Evolutionary conservation across 306 rosid genomes (phyloP).

Genomic region (Neltuma alba): DNA sequence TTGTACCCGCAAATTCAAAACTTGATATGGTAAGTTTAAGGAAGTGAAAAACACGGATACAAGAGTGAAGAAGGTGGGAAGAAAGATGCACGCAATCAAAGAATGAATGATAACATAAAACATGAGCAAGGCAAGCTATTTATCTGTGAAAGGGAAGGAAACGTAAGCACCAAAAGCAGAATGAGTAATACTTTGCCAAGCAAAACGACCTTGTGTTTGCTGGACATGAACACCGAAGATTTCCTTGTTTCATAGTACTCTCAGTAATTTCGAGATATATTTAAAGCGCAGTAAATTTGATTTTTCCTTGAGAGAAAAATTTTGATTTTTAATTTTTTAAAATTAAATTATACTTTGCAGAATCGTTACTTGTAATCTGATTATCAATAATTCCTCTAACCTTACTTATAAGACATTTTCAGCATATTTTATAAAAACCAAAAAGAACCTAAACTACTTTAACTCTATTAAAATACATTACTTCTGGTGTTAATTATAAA

Average conservation of each 20-base stretch:
- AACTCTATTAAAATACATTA: too few relatives aligned
- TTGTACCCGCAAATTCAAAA: conserved; percentile 20
- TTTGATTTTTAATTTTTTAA: neutral
- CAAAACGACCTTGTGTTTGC: neutral
- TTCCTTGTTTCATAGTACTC: neutral
- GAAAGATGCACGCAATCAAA: conserved; percentile 20
- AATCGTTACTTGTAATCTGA: too few relatives aligned
- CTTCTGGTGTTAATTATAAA: too few relatives aligned
- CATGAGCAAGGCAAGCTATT: neutral
- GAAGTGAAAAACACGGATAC: conserved; percentile 14
- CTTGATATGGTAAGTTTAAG: conserved; percentile 51
- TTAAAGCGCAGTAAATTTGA: neutral
- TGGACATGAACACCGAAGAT: neutral
- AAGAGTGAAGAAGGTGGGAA: neutral
- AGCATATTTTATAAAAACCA: too few relatives aligned
- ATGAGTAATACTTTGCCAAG: neutral
- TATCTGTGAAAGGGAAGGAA: neutral
- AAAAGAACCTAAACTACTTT: too few relatives aligned
- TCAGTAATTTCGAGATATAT: neutral
- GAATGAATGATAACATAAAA: neutral
- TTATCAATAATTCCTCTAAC: too few relatives aligned
- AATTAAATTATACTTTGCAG: neutral
- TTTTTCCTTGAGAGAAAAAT: neutral
- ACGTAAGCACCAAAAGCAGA: conserved; percentile 2
- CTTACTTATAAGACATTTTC: too few relatives aligned